A percentile compares a stretch with the other conserved stretches of the same genome.
These are phyloP conservation scores for Adansonia digitata DNA, from an alignment of 345 rosid species.

Conservation along the genomic window DNA sequence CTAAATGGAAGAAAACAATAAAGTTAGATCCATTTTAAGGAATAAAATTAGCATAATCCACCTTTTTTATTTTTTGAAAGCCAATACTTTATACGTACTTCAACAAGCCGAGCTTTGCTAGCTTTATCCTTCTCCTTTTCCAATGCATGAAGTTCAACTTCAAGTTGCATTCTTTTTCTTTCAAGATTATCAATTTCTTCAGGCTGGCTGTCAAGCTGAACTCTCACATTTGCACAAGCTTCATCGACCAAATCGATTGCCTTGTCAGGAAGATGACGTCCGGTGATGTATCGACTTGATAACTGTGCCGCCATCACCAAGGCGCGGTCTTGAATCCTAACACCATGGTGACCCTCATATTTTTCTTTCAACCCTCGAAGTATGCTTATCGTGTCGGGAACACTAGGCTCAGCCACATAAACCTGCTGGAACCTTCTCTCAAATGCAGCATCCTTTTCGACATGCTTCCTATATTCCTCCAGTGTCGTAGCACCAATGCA, in stretches of 20 bases:
- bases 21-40: not conserved
- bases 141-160: slow-evolving; percentile 80
- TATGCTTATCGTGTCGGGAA: slow-evolving; percentile 71
- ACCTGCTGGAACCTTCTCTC: slow-evolving; percentile 96
- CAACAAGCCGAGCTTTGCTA: slow-evolving; percentile 78
- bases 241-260: slow-evolving; percentile 96
- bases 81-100: slow-evolving; percentile 35
- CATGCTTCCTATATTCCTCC: slow-evolving; percentile 89
- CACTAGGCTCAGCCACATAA: slow-evolving; percentile 94
- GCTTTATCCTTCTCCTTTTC: slow-evolving; percentile 96
- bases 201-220: slow-evolving; percentile 97
- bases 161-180: slow-evolving; percentile 82
- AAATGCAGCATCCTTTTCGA: slow-evolving; percentile 97
- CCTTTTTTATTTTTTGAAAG: not conserved
- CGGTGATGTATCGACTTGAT: slow-evolving; percentile 84
- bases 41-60: not conserved
- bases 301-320: slow-evolving; percentile 80
- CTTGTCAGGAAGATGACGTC: slow-evolving; percentile 92
- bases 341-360: slow-evolving; percentile 97
- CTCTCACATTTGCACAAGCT: slow-evolving; percentile 94
- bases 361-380: slow-evolving; percentile 91
- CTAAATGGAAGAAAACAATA: slow-evolving; percentile 24
- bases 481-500: slow-evolving; percentile 95
- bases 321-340: slow-evolving; percentile 78
- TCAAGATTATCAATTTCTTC: slow-evolving; percentile 95